Evolutionary conservation across 2,329 filamentous ascomycete species (phyloP), one percentile per base, ranked within the genome.

Genomic region (Penicillium sp.): DNA sequence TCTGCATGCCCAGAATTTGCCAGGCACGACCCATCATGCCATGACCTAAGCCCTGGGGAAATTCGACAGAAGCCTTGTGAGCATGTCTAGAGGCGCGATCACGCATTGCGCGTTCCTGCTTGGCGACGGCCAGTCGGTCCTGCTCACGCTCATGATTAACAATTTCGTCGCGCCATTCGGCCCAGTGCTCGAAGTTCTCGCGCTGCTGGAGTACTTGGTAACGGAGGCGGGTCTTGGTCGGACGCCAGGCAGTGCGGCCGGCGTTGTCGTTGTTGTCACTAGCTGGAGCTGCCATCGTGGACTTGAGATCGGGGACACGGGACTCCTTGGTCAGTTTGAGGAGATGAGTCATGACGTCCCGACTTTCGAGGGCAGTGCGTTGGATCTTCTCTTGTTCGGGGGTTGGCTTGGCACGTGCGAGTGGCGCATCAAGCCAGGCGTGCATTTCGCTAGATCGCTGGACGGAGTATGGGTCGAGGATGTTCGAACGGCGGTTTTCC

Each of bases 111-210:
- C 69, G 66, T 39, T 71, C 69, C 29, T 64, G 67, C 40, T 73
- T 73, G 4, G 70, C 66, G 6, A 63, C 61, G n/a, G 60, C 66
- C 35, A 74, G 54, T 7, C 71, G 64, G 37, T 74, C 70, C 40
- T 74, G 72, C 52, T 72, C 69, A 45, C 70, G 68, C 56, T 72
- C 68, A 29, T 72, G 65, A 50, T 65, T 56, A 23, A 71, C 72
- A 48, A 77, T 71, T 23, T 76, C 74, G 27, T 75, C 67, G 50
- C 70, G 70, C 75, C 74, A 76, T 62, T 76, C 73, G 16, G 71
- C 66, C 75, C 77, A 78, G 53, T 73, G 74, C 57, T 78, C 75
- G 58, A 76, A 76, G 45, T 77, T 69, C 57, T 78, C 76, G 34
- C 76, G 73, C 50, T 77, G 75, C 38, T 72, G 71, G 7, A 78